A percentile compares a stretch with the other conserved stretches of the same genome.
phyloP scores from a whole-genome alignment of 371 early-diverging fungal genomes.

The Sporodiniella umbellata region DNA sequence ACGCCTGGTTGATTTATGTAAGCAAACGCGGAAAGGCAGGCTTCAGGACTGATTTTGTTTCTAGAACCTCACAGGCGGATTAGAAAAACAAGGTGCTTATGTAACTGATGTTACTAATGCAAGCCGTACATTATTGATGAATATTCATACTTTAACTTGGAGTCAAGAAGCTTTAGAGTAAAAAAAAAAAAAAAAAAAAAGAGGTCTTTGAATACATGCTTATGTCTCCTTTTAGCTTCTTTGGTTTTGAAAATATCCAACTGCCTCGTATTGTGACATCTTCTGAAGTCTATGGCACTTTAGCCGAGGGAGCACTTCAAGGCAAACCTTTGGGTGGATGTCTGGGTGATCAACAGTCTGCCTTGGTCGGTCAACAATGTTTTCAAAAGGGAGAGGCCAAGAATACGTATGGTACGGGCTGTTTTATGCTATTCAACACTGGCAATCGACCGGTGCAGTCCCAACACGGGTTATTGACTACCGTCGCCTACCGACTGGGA shows the following conservation, averaged over 20 bases:
- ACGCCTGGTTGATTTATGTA: conserved; percentile 89
- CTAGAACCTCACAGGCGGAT: conserved; percentile 78
- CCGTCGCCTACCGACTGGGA: conserved; percentile 90
- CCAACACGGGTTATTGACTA: conserved; percentile 84
- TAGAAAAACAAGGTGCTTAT: conserved; percentile 66
- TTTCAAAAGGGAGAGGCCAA: conserved; percentile 70
- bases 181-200: no score
- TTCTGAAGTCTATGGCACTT: conserved; percentile 73
- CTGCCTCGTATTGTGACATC: conserved; percentile 86
- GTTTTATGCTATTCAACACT: conserved; percentile 95
- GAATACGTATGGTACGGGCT: conserved; percentile 96
- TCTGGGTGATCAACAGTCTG: conserved; percentile 97
- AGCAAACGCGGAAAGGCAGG: no score
- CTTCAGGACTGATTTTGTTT: no score
- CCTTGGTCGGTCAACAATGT: conserved; percentile 94
- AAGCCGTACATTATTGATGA: conserved; percentile 93
- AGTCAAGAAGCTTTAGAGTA: conserved; percentile 65
- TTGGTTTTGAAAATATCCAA: conserved; percentile 22
- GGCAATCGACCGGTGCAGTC: conserved; percentile 77
- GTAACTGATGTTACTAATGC: conserved; percentile 96
- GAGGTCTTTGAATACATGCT: no score
- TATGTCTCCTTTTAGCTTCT: no score
- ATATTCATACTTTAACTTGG: conserved; percentile 81
- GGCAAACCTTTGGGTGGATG: conserved; percentile 80
- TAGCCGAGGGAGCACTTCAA: conserved; percentile 54